Base-by-base conservation (phyloP, 805 yeast species). In the Naumovozyma dairenensis region DNA sequence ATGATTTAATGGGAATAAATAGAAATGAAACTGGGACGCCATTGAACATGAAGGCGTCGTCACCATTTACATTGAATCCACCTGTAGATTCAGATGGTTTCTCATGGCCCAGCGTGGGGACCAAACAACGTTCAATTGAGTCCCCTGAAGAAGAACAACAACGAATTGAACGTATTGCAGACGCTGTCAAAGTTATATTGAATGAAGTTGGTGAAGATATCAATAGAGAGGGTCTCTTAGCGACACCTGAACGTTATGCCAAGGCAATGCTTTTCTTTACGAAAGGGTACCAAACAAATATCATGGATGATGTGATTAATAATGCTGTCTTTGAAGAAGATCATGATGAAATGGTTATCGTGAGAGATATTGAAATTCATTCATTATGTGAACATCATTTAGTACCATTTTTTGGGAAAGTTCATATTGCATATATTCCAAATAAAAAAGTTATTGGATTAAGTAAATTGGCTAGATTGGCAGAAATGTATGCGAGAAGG, bases 341-440 rank as follows among this genome's bases (percentile, higher is more conserved):
- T 55, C 98, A 92, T 55, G 97, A 92, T 57, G 99, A 92, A 55
- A 92, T 92, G 97, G 97, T 92, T 31, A 87, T 92, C 43, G 98
- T 92, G 17, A 72, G 89, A 53, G 96, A 92, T 59, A 92, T 92
- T 37, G 95, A 85, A 48, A 74, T 92, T 34, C 82, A 78, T 57
- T 84, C 96, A 3, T 66, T 92, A 34, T 92, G 99, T 61, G 99
- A 92, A 62, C 99, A 92, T 58, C 99, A 92, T 62, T 65, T 92
- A 49, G 99, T 93, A 18, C 99, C 99, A 16, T 92, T 92, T 57
- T 83, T 77, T 49, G 99, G 99, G 37, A 92, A 89, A 52, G 94
- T 89, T 34, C 96, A 89, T 53, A 92, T 92, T 45, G 98, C 93
- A n/a, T 92, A 92, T 62, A 87, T 92, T 45, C 98, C 98, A 40